phyloP scores from a whole-genome alignment of 108 stramenopile species.

The Parmales sp. region DNA sequence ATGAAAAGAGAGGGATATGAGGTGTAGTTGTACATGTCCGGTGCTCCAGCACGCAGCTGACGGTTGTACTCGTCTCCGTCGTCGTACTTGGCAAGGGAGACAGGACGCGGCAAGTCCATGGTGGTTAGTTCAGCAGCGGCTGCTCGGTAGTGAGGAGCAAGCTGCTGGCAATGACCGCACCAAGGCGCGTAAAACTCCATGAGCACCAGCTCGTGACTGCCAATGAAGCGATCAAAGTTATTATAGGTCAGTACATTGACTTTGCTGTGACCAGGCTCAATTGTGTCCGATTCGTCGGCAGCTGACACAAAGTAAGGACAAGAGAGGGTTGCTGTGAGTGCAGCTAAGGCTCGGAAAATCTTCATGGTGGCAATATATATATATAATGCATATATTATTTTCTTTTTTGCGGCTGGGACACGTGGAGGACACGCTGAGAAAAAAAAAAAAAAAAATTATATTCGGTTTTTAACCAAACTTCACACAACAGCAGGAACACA shows the following conservation, averaged over 20 bases:
- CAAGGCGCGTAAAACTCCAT: conserved; percentile 66
- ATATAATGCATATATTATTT: too few species aligned
- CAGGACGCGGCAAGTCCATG: conserved; percentile 15
- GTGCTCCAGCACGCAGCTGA: neutral
- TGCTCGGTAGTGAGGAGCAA: conserved; percentile 44
- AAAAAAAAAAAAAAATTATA: too few species aligned
- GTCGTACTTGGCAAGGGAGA: neutral
- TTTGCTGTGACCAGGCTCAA: neutral
- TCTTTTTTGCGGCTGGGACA: too few species aligned
- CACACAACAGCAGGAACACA: too few species aligned
- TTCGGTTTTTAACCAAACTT: too few species aligned
- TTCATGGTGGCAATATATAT: too few species aligned
- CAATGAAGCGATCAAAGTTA: conserved; percentile 4
- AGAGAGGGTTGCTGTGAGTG: too few species aligned
- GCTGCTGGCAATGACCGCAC: conserved; percentile 64
- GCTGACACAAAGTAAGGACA: too few species aligned
- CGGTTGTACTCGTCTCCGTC: neutral
- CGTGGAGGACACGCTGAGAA: too few species aligned
- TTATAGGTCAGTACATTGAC: neutral
- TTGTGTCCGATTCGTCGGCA: too few species aligned
- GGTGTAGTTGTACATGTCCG: neutral
- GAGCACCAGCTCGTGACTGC: conserved; percentile 9
- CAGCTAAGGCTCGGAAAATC: too few species aligned
- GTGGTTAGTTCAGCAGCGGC: conserved; percentile 28
- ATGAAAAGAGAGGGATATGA: neutral